These are phyloP conservation scores for Suhomyces chickasaworum DNA, from an alignment of 1,139 yeast genomes.

Conservation along the genomic window DNA sequence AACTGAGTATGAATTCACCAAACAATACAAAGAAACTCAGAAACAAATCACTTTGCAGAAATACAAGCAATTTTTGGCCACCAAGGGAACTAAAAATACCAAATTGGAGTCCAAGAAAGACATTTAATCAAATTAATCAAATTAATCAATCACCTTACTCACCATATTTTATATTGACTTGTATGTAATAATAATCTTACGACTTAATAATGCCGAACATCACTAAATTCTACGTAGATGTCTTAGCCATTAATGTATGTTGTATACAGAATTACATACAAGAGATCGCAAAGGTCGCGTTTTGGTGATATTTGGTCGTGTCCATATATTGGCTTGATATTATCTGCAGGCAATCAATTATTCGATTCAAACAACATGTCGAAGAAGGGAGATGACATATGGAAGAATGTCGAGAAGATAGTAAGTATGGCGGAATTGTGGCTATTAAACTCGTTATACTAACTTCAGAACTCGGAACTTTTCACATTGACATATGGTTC, in stretches of 20 bases:
- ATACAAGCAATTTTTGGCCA: conserved; percentile 61
- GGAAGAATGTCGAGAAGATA: conserved; percentile 91
- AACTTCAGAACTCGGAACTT: conserved; percentile 73
- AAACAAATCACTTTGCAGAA: conserved; percentile 59
- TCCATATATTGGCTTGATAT: neutral
- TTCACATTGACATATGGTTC: conserved; percentile 94
- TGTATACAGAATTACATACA: too few species aligned
- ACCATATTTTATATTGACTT: neutral
- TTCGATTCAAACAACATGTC: conserved; percentile 39
- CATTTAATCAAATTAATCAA: too few species aligned
- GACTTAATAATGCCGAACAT: neutral
- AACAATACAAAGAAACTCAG: conserved; percentile 58
- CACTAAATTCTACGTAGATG: neutral
- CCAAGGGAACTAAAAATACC: conserved; percentile 25
- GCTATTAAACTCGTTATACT: neutral
- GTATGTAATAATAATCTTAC: conserved; percentile 1
- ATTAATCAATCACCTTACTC: too few species aligned
- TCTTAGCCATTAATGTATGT: neutral
- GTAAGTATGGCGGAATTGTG: conserved; percentile 40
- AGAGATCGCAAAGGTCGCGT: neutral
- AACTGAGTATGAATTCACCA: conserved; percentile 72
- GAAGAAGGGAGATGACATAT: conserved; percentile 81
- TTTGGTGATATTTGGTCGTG: neutral
- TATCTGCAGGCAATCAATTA: conserved; percentile 3
- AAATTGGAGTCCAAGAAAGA: conserved; percentile 13